Conservation (phyloP, 163 green algal species). For the Volvox carteri region DNA sequence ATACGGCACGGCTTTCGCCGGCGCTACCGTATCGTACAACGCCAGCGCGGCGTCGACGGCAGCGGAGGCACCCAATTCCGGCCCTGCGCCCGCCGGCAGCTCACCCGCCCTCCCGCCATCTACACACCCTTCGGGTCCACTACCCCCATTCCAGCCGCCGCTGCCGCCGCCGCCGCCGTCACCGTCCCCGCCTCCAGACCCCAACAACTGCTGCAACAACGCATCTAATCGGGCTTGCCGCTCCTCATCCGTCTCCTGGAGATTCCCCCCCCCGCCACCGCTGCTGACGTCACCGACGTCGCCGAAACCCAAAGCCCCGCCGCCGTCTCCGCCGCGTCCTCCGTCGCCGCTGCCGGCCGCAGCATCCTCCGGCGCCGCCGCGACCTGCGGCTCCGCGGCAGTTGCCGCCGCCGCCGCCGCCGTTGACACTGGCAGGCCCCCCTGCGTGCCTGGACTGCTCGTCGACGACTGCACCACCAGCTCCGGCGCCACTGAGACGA, state of each 20-base stretch:
- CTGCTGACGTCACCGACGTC: no score
- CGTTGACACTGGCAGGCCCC: neutral
- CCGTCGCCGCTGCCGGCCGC: neutral
- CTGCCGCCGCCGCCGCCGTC: neutral
- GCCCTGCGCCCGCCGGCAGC: neutral
- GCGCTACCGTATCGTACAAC: neutral
- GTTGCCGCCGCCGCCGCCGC: neutral
- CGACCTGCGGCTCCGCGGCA: neutral
- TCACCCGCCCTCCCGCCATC: no score
- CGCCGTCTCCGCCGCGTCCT: neutral
- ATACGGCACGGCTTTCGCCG: neutral
- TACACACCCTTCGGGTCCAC: no score
- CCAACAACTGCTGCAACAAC: conserved; percentile 32
- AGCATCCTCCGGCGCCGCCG: neutral
- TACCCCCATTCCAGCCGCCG: no score
- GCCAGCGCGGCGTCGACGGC: neutral
- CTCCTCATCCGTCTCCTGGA: conserved; percentile 26
- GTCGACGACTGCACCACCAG: neutral
- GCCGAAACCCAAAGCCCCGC: neutral
- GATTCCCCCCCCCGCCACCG: neutral
- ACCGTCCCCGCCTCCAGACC: neutral
- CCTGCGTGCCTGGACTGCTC: neutral
- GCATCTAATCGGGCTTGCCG: conserved; percentile 39
- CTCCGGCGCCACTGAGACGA: no score
- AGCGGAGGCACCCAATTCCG: no score